Conservation (phyloP, 148 eudicot species). For the Vaccinium myrtillus region DNA sequence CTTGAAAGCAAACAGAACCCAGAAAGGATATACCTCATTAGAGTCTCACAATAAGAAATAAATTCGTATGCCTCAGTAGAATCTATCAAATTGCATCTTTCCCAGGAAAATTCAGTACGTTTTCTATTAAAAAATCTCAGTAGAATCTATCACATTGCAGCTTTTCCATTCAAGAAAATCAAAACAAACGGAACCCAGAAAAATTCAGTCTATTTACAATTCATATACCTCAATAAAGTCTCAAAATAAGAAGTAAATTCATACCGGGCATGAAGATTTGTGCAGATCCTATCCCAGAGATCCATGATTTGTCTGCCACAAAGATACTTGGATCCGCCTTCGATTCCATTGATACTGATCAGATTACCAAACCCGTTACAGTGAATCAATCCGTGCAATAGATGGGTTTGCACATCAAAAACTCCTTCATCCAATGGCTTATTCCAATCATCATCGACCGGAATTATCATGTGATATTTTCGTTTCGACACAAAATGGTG, state of each 20-base stretch:
- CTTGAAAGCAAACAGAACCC: neutral
- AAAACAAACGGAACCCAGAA: neutral
- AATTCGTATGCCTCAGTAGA: no score
- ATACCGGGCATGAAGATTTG: conserved; percentile 64
- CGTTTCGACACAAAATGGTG: conserved; percentile 74
- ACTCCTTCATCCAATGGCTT: conserved; percentile 50
- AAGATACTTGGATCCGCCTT: conserved; percentile 68
- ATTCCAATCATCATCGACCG: conserved; percentile 64
- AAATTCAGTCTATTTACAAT: neutral
- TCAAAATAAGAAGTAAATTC: neutral
- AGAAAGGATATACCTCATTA: no score
- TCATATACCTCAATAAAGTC: neutral
- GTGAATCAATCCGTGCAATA: conserved; percentile 79
- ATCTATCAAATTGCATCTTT: no score
- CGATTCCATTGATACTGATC: conserved; percentile 69
- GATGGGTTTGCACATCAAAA: conserved; percentile 60
- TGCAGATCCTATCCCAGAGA: conserved; percentile 88
- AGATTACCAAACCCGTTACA: conserved; percentile 89
- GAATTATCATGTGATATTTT: conserved; percentile 81
- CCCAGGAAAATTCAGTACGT: no score
- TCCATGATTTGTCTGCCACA: conserved; percentile 76
- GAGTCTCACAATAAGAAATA: no score
- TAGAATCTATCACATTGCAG: no score
- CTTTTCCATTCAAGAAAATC: neutral
- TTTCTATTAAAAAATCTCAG: no score